Evolutionary conservation across 1,139 yeast genomes (phyloP), one percentile per base, ranked within the genome.

Genomic region (Debaryomycetaceae sp.): DNA sequence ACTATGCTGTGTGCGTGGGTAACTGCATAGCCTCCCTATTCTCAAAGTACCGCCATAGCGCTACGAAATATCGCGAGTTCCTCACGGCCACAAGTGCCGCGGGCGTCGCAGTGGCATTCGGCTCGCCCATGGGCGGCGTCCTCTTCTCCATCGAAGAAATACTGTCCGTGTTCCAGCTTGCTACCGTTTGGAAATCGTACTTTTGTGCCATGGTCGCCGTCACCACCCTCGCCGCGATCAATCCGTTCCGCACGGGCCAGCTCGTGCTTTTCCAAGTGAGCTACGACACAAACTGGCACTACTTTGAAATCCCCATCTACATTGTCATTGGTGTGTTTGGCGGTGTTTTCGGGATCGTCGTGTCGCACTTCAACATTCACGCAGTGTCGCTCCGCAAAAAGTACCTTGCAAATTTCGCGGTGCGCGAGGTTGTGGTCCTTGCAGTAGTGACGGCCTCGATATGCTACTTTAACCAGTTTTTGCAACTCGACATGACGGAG

Each of bases 201-300:
- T 87, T 85, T 45, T 87, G 96, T 44, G 81, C 96, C 1, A 58
- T 92, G 35, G 73, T 86, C 2, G 96, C 96, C 1, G 92, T 90
- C 0, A 72, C 85, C 1, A 78, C 87, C 0, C 58, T 90, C 19
- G 73, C 82, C 19, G 58, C 73, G 0, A 63, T 87, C 42, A 82
- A 92, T 44, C 97, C 99, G 1, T 90, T 87, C 48, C 66, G 96
- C 45, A 83, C 92, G 0, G 98, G 98, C 2, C 95, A 87, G 53
- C 69, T 90, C 41, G 96, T 90, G 5, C 61, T 90, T 53, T 92
- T 92, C 50, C 85, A 86, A 44, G 96, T 92, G 13, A 68, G 71
- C 12, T 92, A 86, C 48, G 87, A 82, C 41, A 72, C 77, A 8
- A 71, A 76, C 37, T 92, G 98, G 98, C 87, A 73, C 43, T 73